These are phyloP conservation scores for Cladosporium velox DNA, from an alignment of 2,329 filamentous ascomycete genomes.

Conservation along the genomic window DNA sequence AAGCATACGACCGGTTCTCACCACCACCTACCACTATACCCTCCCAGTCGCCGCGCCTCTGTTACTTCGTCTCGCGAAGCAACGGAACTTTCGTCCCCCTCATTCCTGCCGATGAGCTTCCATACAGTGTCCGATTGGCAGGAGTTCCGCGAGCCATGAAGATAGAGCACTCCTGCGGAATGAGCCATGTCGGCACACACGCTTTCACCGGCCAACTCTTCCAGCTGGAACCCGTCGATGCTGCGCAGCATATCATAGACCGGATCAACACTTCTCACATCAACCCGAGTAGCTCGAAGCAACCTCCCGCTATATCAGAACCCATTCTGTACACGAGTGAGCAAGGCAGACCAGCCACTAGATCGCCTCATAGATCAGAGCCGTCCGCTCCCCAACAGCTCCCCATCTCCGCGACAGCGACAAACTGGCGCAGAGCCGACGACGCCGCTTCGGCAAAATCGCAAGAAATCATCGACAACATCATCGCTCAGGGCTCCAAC, in stretches of 20 bases:
- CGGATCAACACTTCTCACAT: neutral
- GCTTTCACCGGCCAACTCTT: conserved; percentile 31
- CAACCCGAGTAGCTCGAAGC: conserved; percentile 6
- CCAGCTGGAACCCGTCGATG: conserved; percentile 25
- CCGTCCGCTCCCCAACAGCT: conserved; percentile 13
- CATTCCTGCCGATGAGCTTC: conserved; percentile 47
- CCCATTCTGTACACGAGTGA: conserved; percentile 26
- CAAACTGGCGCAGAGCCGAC: conserved; percentile 30
- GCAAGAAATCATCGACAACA: conserved; percentile 33
- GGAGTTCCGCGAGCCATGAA: conserved; percentile 41
- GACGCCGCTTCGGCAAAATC: conserved; percentile 18
- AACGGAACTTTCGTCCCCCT: conserved; percentile 42
- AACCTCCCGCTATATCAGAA: conserved; percentile 30
- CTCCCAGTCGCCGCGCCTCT: neutral
- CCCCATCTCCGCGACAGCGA: conserved; percentile 27
- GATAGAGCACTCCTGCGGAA: conserved; percentile 33
- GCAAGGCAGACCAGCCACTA: conserved; percentile 10
- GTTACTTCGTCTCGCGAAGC: conserved; percentile 36
- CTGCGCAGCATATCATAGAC: neutral
- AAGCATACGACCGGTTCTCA: neutral
- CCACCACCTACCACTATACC: neutral
- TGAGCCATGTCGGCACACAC: conserved; percentile 36
- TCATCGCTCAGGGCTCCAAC: conserved; percentile 27
- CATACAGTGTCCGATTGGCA: conserved; percentile 40
- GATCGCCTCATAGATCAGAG: neutral